These are phyloP conservation scores for Lentithecium fluviatile DNA, from an alignment of 495 filamentous ascomycete genomes.

Conservation along the genomic window DNA sequence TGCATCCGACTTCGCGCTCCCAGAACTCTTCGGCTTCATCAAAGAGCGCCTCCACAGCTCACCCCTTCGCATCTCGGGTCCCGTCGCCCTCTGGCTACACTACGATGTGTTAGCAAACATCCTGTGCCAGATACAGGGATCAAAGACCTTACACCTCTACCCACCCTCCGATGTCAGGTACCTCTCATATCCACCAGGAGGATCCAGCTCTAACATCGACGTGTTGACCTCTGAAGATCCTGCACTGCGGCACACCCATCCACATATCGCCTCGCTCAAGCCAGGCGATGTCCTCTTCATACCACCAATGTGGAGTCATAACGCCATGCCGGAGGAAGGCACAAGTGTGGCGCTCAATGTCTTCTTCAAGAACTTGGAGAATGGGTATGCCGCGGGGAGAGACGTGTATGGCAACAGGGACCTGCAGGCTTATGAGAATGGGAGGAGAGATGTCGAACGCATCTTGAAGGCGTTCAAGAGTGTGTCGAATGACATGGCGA, in stretches of 20 bases:
- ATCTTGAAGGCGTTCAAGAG: conserved; percentile 66
- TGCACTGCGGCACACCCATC: conserved; percentile 56
- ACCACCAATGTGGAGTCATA: conserved; percentile 80
- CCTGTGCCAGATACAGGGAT: conserved; percentile 73
- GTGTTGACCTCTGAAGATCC: conserved; percentile 57
- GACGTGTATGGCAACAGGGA: conserved; percentile 92
- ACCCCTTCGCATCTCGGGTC: conserved; percentile 74
- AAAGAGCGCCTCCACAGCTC: conserved; percentile 69
- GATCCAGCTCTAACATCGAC: conserved; percentile 74
- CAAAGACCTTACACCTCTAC: conserved; percentile 71
- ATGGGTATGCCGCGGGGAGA: conserved; percentile 68
- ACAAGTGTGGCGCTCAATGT: conserved; percentile 78
- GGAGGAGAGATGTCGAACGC: conserved; percentile 66
- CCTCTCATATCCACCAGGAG: conserved; percentile 69
- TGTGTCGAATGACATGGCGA: conserved; percentile 62
- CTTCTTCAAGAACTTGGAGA: conserved; percentile 72
- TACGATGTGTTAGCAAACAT: conserved; percentile 94
- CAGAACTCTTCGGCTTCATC: conserved; percentile 59
- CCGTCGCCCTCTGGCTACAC: conserved; percentile 87
- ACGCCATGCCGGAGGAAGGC: conserved; percentile 62
- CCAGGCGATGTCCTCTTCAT: conserved; percentile 78
- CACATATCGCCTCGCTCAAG: conserved; percentile 62
- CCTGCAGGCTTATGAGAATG: conserved; percentile 78
- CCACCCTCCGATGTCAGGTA: conserved; percentile 71
- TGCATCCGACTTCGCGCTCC: conserved; percentile 68